Conservation (phyloP, 345 rosid species). For the Draba incana region DNA sequence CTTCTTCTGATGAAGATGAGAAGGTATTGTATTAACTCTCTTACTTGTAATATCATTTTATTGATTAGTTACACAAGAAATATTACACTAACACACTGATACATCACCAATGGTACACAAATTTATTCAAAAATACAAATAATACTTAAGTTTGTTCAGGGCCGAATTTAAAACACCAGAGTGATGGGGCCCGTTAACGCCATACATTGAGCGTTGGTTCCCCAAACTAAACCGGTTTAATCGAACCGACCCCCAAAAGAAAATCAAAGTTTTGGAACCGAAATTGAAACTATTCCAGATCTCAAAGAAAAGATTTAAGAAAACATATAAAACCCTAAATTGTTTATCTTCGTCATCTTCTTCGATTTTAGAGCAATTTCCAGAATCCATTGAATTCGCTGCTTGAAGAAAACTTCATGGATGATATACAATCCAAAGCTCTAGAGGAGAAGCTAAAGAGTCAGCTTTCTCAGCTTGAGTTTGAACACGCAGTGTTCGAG, state of each 20-base stretch:
- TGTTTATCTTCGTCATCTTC: slow-evolving; percentile 3
- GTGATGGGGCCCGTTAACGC: no score
- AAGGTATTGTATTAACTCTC: slow-evolving; percentile 20
- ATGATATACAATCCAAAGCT: slow-evolving; percentile 25
- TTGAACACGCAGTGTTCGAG: slow-evolving; percentile 66
- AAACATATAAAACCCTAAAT: background rate
- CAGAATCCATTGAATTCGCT: background rate
- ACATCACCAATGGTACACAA: no score
- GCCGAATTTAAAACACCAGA: no score
- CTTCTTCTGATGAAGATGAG: slow-evolving; percentile 40
- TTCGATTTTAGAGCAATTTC: background rate
- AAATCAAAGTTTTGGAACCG: no score
- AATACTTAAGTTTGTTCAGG: no score
- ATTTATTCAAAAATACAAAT: no score
- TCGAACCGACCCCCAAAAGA: no score
- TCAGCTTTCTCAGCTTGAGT: slow-evolving; percentile 53
- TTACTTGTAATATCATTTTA: background rate
- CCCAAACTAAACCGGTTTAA: no score
- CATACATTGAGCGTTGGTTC: no score
- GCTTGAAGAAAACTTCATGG: slow-evolving; percentile 27
- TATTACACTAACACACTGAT: no score
- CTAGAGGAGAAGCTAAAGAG: slow-evolving; percentile 65
- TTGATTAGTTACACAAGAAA: no score
- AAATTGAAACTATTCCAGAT: no score
- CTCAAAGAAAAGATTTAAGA: background rate